phyloP scores from a whole-genome alignment of 192 early-diverging fungal species.

The Coemansia sp. region DNA sequence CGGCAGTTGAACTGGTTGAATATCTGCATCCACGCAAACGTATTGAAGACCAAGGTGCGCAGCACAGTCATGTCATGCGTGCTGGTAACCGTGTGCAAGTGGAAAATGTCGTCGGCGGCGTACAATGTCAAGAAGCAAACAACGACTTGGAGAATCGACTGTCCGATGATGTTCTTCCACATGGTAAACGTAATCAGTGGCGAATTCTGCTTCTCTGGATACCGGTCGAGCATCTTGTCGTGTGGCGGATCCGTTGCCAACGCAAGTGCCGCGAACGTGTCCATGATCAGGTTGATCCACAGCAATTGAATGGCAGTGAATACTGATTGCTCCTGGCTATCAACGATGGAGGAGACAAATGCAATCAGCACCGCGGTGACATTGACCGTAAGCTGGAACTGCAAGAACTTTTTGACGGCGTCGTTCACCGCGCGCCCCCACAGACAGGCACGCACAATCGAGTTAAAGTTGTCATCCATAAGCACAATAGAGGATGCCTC shows the following conservation, averaged over 20 bases:
- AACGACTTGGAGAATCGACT: conserved; percentile 85
- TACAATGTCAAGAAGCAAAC: conserved; percentile 79
- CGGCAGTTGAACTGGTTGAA: conserved; percentile 91
- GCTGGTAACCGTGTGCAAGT: conserved; percentile 54
- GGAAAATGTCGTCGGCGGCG: conserved; percentile 62
- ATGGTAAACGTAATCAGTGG: conserved; percentile 85
- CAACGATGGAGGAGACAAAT: conserved; percentile 70
- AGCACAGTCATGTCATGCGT: conserved; percentile 53
- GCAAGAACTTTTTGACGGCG: conserved; percentile 95
- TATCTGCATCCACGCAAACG: conserved; percentile 88
- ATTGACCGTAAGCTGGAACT: conserved; percentile 99
- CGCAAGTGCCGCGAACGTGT: conserved; percentile 96
- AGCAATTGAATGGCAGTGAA: conserved; percentile 94
- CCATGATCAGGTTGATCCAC: conserved; percentile 99
- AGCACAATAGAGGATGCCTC: conserved; percentile 97
- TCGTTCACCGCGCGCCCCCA: conserved; percentile 98
- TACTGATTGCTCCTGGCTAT: conserved; percentile 69
- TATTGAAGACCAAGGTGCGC: conserved; percentile 87
- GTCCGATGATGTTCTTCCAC: conserved; percentile 96
- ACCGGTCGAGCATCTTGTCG: conserved; percentile 77
- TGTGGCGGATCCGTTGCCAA: conserved; percentile 94
- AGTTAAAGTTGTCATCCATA: conserved; percentile 98
- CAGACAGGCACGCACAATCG: conserved; percentile 94
- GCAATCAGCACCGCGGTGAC: conserved; percentile 82
- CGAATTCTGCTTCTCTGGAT: conserved; percentile 77